Percentiles rank a stretch among this genome's conserved stretches.
phyloP scores from a whole-genome alignment of 345 rosid genomes.

The Camelina hispida region DNA sequence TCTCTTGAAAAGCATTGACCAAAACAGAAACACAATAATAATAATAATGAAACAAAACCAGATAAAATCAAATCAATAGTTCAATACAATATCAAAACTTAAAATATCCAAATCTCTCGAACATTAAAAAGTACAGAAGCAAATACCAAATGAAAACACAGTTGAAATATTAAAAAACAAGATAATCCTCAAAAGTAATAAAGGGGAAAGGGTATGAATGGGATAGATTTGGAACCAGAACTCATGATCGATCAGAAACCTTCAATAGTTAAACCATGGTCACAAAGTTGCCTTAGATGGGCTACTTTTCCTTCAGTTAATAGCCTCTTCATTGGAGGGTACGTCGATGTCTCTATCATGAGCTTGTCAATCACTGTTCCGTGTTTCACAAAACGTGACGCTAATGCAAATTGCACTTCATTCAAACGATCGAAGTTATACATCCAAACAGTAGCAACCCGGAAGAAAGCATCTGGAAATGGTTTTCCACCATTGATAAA shows the following conservation, averaged over 20 bases:
- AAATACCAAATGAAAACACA: neutral
- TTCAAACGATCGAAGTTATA: slow-evolving; percentile 10
- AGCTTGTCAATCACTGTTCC: slow-evolving; percentile 3
- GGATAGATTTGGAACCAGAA: neutral
- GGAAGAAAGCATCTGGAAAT: slow-evolving; percentile 11
- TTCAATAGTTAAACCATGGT: neutral
- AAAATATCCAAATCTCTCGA: neutral
- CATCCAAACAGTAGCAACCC: neutral
- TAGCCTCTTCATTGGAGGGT: too few relatives aligned
- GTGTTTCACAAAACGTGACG: slow-evolving; percentile 30
- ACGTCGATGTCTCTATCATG: slow-evolving; percentile 31
- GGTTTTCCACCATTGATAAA: neutral
- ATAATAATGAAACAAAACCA: neutral
- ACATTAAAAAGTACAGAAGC: neutral
- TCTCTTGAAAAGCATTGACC: neutral
- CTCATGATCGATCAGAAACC: slow-evolving; percentile 10
- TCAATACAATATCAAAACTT: neutral
- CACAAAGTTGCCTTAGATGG: slow-evolving; percentile 20
- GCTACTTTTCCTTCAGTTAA: slow-evolving; percentile 3
- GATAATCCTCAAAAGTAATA: neutral
- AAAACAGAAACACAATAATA: neutral
- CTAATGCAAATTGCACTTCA: slow-evolving; percentile 20
- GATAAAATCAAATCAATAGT: slow-evolving; percentile 1
- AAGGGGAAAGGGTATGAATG: neutral
- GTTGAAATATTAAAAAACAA: neutral